Percentiles rank a stretch among this genome's conserved stretches.
Evolutionary conservation across 2,329 filamentous ascomycete genomes (phyloP).

Genomic region (Paecilomyces dactylethromorphus): DNA sequence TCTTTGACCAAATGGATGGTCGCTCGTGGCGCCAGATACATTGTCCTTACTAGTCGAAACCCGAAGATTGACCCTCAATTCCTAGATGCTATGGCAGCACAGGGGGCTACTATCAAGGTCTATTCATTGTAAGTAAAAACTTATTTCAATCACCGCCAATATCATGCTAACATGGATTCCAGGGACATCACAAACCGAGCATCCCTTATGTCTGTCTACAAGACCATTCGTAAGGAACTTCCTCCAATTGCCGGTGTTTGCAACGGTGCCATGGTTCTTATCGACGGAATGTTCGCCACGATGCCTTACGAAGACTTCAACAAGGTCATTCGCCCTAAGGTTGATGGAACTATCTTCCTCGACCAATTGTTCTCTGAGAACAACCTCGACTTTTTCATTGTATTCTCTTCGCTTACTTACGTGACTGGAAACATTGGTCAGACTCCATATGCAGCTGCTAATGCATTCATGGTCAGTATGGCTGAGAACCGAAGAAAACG

Average conservation of each 20-base stretch:
- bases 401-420: constrained; percentile 32
- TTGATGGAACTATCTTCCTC: constrained; percentile 11
- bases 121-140: not conserved
- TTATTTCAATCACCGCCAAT: not conserved
- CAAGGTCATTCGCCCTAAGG: constrained; percentile 11
- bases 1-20: constrained; percentile 9
- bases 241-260: constrained; percentile 19
- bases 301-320: constrained; percentile 6
- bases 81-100: constrained; percentile 1
- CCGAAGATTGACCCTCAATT: constrained; percentile 8
- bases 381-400: constrained; percentile 26
- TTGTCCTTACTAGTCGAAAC: constrained; percentile 9
- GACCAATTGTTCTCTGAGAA: constrained; percentile 14
- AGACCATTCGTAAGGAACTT: constrained; percentile 7
- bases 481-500: constrained; percentile 14
- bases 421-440: constrained; percentile 34
- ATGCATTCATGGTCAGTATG: constrained; percentile 30
- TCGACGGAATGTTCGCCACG: constrained; percentile 10
- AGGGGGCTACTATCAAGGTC: constrained; percentile 3
- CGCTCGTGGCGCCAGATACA: constrained; percentile 4
- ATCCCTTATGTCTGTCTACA: constrained; percentile 1
- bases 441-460: constrained; percentile 32
- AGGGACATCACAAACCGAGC: constrained; percentile 13
- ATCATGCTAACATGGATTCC: not conserved
- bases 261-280: constrained; percentile 18